These are phyloP conservation scores for Daldinia sp. DNA, from an alignment of 2,329 filamentous ascomycete genomes.

Conservation along the genomic window DNA sequence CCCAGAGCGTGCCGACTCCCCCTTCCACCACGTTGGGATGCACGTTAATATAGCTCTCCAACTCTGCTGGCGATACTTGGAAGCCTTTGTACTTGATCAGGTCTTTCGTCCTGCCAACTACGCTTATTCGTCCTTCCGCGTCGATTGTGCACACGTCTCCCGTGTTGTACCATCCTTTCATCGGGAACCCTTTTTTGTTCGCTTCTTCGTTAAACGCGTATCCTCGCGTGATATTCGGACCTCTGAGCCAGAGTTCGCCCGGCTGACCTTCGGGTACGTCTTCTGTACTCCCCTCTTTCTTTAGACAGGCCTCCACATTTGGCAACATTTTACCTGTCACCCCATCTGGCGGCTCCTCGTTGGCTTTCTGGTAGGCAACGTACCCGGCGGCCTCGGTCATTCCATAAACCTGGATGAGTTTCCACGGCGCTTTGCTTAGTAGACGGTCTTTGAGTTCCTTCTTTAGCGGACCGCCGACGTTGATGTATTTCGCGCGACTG, in stretches of 20 bases:
- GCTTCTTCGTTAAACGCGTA: conserved; percentile 58
- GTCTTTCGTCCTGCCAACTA: conserved; percentile 57
- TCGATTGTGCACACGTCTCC: conserved; percentile 59
- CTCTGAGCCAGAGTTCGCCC: conserved; percentile 59
- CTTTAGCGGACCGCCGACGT: conserved; percentile 55
- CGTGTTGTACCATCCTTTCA: conserved; percentile 59
- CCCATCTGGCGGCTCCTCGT: conserved; percentile 52
- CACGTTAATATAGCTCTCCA: conserved; percentile 54
- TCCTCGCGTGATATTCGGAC: conserved; percentile 58
- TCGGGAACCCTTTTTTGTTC: conserved; percentile 54
- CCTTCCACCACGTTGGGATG: conserved; percentile 55
- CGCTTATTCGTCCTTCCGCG: conserved; percentile 49
- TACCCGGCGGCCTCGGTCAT: conserved; percentile 61
- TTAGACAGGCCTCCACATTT: conserved; percentile 56
- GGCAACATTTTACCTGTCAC: conserved; percentile 55
- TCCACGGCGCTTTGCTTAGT: conserved; percentile 53
- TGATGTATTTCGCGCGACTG: conserved; percentile 53
- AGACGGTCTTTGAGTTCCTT: conserved; percentile 52
- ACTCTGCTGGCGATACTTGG: conserved; percentile 55
- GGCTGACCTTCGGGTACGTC: conserved; percentile 54
- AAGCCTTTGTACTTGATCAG: conserved; percentile 60
- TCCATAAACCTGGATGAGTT: conserved; percentile 58
- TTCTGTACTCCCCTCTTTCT: conserved; percentile 54
- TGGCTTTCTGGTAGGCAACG: conserved; percentile 56
- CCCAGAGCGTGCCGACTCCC: conserved; percentile 54